Percentiles rank a stretch among this genome's conserved stretches.
Evolutionary conservation across 2,329 filamentous ascomycete genomes (phyloP).

Genomic region (Penicillium sp.): DNA sequence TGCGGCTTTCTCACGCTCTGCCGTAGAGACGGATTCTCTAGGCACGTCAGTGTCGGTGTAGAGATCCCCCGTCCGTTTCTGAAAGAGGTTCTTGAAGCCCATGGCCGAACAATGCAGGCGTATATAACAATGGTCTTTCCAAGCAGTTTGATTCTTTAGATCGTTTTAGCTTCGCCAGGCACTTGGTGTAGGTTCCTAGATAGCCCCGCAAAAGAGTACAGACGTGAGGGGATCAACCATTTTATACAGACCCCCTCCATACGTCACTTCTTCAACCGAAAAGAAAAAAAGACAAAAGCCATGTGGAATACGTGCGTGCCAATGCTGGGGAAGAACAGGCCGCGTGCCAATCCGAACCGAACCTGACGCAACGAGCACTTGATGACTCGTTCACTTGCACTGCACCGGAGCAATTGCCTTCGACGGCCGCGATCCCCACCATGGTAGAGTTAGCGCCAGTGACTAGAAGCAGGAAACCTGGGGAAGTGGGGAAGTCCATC

Average conservation of each 20-base stretch:
- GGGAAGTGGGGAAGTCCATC: conserved; percentile 18
- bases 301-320: conserved; percentile 8
- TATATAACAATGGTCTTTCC: not conserved
- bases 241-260: conserved; percentile 19
- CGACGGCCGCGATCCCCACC: conserved; percentile 7
- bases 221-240: not conserved
- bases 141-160: not conserved
- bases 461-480: conserved; percentile 17
- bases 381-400: conserved; percentile 29
- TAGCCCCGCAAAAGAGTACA: not conserved
- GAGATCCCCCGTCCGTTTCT: conserved; percentile 22
- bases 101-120: conserved; percentile 4
- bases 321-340: not conserved
- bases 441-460: not conserved
- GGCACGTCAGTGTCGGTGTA: conserved; percentile 12
- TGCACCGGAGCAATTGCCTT: no score
- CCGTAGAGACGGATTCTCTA: conserved; percentile 26
- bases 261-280: not conserved
- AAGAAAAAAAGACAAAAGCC: not conserved
- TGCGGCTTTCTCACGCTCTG: conserved; percentile 25
- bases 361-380: conserved; percentile 10
- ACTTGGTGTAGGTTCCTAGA: not conserved
- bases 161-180: not conserved
- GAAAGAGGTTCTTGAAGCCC: conserved; percentile 25
- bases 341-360: not conserved